phyloP scores from a whole-genome alignment of 805 yeast genomes.

The Komagataella pastoris region DNA sequence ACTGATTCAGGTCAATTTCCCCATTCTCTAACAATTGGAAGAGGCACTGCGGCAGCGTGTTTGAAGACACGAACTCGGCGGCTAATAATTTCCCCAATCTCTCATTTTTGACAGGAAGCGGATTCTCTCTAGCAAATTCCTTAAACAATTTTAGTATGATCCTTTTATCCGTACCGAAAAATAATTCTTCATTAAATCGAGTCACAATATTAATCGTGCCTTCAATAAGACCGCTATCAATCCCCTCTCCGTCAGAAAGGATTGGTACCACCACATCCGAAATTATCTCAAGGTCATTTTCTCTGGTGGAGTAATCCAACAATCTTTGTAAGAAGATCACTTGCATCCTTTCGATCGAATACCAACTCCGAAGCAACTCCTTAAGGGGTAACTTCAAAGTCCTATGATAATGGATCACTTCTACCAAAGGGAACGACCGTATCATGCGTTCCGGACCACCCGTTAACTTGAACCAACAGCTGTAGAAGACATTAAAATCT shows the following conservation, averaged over 20 bases:
- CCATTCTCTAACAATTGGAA: not conserved
- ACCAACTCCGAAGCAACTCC: not conserved
- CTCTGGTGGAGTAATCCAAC: not conserved
- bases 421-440: not conserved
- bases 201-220: not conserved
- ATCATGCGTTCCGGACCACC: not conserved
- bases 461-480: not conserved
- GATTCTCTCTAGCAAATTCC: not conserved
- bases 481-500: not conserved
- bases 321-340: not conserved
- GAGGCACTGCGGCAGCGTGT: not conserved
- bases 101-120: not conserved
- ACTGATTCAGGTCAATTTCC: not conserved
- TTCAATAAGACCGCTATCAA: not conserved
- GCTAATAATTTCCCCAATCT: not conserved
- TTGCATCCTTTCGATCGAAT: not conserved
- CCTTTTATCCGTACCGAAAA: not conserved
- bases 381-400: not conserved
- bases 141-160: not conserved
- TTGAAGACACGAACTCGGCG: not conserved
- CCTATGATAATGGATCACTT: not conserved
- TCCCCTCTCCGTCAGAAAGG: not conserved
- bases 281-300: not conserved
- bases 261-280: not conserved
- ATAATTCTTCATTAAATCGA: not conserved